These are phyloP conservation scores for Venustampulla echinocandica DNA, from an alignment of 495 filamentous ascomycete species.

Conservation along the genomic window DNA sequence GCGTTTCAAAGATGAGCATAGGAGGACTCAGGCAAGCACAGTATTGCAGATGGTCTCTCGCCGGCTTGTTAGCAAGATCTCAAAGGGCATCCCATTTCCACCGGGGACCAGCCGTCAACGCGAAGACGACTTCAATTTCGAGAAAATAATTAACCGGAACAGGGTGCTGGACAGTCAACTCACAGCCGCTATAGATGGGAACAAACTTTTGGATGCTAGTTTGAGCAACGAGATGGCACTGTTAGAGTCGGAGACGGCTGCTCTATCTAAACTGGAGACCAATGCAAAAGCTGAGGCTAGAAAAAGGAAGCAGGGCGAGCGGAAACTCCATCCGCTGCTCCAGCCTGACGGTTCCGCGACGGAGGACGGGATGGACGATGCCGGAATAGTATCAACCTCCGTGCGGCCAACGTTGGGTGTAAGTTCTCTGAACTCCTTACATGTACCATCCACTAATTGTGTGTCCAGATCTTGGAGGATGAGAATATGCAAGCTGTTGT, in stretches of 20 bases:
- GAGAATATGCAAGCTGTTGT: constrained; percentile 25
- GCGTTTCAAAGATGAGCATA: constrained; percentile 44
- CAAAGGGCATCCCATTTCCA: constrained; percentile 44
- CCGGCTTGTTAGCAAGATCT: constrained; percentile 18
- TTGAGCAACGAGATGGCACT: constrained; percentile 44
- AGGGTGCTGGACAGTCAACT: constrained; percentile 42
- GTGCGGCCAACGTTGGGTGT: background rate
- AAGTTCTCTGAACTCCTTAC: constrained; percentile 11
- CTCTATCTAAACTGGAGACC: constrained; percentile 43
- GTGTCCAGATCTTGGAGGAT: constrained; percentile 17
- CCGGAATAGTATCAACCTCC: constrained; percentile 27
- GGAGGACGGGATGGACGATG: constrained; percentile 16
- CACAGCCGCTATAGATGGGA: constrained; percentile 44
- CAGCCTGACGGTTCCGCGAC: constrained; percentile 17
- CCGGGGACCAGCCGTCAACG: constrained; percentile 34
- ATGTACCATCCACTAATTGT: constrained; percentile 27
- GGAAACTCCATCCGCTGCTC: constrained; percentile 26
- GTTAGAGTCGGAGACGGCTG: constrained; percentile 41
- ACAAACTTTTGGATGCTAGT: constrained; percentile 44
- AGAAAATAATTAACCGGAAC: constrained; percentile 49
- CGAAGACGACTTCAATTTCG: constrained; percentile 51
- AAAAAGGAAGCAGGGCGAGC: constrained; percentile 36
- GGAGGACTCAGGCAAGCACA: constrained; percentile 45
- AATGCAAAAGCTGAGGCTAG: constrained; percentile 42
- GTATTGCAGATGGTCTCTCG: constrained; percentile 19